These are phyloP conservation scores for Cladosporium austrohemisphaericum DNA, from an alignment of 2,329 filamentous ascomycete species.

Conservation along the genomic window DNA sequence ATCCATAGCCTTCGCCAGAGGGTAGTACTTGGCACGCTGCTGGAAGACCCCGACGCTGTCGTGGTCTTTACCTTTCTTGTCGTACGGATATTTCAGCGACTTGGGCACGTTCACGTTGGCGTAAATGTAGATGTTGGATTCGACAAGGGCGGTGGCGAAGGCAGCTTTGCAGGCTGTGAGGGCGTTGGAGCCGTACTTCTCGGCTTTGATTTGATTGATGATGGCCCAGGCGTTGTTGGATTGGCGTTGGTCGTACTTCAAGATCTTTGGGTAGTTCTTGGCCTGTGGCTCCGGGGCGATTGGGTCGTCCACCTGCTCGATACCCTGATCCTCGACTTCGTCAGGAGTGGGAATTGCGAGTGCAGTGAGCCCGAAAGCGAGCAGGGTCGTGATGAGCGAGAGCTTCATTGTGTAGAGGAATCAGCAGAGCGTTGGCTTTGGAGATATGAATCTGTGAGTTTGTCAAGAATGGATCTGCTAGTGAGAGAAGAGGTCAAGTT, in stretches of 20 bases:
- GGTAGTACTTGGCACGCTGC: slow-evolving; percentile 6
- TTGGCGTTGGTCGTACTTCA: slow-evolving; percentile 2
- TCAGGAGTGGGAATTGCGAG: no score
- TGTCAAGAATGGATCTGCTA: no score
- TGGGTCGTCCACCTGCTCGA: no score
- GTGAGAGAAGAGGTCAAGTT: no score
- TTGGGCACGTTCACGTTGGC: slow-evolving; percentile 1
- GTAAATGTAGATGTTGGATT: slow-evolving; percentile 12
- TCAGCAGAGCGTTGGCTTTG: no score
- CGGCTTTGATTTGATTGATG: slow-evolving; percentile 11
- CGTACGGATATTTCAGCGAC: slow-evolving; percentile 1
- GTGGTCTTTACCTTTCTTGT: slow-evolving; percentile 1
- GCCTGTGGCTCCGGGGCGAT: neutral
- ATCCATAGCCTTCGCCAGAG: slow-evolving; percentile 3
- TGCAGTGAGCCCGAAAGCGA: no score
- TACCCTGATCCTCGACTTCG: no score
- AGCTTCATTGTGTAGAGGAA: no score
- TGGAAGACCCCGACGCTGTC: slow-evolving; percentile 8
- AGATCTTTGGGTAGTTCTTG: neutral
- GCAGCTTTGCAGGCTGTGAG: slow-evolving; percentile 6
- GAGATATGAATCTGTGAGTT: no score
- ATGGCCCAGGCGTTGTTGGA: slow-evolving; percentile 13
- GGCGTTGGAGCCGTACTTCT: neutral
- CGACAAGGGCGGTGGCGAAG: slow-evolving; percentile 5
- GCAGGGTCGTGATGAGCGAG: no score